These are phyloP conservation scores for Aegilops tauschii DNA, from an alignment of 176 grass and related monocot genomes.

Conservation along the genomic window DNA sequence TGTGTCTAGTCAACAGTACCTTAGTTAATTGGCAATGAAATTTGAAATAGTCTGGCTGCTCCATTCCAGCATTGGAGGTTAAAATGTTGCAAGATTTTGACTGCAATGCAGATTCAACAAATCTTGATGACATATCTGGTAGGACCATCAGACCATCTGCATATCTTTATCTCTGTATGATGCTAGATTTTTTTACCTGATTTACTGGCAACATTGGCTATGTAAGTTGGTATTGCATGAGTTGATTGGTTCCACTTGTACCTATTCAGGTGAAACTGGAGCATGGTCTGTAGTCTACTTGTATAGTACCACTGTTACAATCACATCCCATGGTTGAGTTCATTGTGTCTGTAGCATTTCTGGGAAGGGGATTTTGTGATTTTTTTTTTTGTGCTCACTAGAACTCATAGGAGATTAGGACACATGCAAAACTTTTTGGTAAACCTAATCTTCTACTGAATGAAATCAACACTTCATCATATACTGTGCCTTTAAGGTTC, in stretches of 20 bases:
- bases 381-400: constrained; percentile 13
- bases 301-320: background rate
- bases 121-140: background rate
- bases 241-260: background rate
- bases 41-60: constrained; percentile 19
- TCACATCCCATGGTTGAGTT: background rate
- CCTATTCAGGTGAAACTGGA: background rate
- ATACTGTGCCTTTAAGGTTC: background rate
- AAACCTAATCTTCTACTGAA: constrained; percentile 1
- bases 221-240: background rate
- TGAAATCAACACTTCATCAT: background rate
- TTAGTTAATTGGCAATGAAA: constrained; percentile 1
- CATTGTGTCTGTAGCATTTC: background rate
- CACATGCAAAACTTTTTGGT: background rate
- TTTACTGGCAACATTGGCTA: background rate
- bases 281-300: background rate
- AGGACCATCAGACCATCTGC: background rate
- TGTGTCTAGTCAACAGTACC: background rate
- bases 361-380: background rate
- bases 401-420: background rate
- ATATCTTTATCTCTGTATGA: background rate
- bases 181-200: background rate
- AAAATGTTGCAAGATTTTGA: constrained; percentile 15
- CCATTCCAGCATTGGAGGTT: background rate
- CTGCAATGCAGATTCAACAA: background rate